phyloP scores from a whole-genome alignment of 192 early-diverging fungal genomes.

The Spinellus fusiger region DNA sequence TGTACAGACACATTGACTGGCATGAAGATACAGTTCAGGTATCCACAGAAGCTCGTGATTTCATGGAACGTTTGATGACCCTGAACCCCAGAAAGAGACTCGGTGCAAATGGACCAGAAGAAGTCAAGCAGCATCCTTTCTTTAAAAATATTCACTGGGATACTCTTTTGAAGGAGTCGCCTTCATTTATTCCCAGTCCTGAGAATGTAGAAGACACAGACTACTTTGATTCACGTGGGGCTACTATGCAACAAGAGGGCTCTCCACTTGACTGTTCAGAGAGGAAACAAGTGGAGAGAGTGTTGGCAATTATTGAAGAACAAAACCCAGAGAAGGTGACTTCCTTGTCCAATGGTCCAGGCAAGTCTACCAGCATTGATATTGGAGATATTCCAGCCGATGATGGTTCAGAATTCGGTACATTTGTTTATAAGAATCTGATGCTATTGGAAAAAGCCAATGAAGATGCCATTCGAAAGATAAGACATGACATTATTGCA shows the following conservation, averaged over 20 bases:
- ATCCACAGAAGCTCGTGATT: slow-evolving; percentile 65
- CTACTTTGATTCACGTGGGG: slow-evolving; percentile 92
- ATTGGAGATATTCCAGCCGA: neutral
- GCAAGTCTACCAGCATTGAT: slow-evolving; percentile 6
- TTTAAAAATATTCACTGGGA: slow-evolving; percentile 75
- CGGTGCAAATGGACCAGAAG: slow-evolving; percentile 64
- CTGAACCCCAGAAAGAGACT: slow-evolving; percentile 56
- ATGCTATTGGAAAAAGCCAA: slow-evolving; percentile 87
- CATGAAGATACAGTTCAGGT: slow-evolving; percentile 63
- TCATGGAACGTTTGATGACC: slow-evolving; percentile 75
- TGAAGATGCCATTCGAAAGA: slow-evolving; percentile 73
- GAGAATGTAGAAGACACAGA: slow-evolving; percentile 78
- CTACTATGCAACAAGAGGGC: slow-evolving; percentile 46
- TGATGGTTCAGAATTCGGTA: slow-evolving; percentile 69
- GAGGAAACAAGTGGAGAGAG: slow-evolving; percentile 27
- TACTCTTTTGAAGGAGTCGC: slow-evolving; percentile 47
- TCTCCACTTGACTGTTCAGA: slow-evolving; percentile 28
- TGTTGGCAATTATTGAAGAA: slow-evolving; percentile 10
- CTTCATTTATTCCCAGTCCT: slow-evolving; percentile 78
- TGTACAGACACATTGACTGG: slow-evolving; percentile 71
- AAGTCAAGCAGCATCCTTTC: slow-evolving; percentile 73
- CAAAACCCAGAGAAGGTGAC: slow-evolving; percentile 6
- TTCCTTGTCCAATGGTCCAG: neutral
- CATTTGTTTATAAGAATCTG: slow-evolving; percentile 89
- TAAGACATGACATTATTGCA: slow-evolving; percentile 57